Evolutionary conservation across 116 monocot species (phyloP), one percentile per base, ranked within the genome.

Genomic region (Zostera marina): DNA sequence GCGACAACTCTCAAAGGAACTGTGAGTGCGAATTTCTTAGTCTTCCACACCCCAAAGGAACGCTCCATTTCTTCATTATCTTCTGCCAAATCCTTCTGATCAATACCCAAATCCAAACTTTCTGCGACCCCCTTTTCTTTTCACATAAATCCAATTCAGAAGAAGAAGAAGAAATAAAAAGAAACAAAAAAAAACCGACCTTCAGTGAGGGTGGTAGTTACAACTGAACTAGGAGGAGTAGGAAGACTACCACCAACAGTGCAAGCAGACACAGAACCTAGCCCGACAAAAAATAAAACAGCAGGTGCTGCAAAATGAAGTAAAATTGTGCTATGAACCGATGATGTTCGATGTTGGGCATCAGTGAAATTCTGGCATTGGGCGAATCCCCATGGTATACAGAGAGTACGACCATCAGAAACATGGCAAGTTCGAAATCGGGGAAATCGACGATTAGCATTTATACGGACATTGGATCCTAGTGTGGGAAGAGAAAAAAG

Each of bases 1-100:
- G 90, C 82, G 24, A 98, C 75, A 43, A 98, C 70, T 51, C 78
- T 77, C 9, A 98, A 61, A 40, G 96, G 96, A 13, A 98, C 96
- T 21, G 85, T 89, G 43, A 89, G 58, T 0, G 82, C 71, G 56
- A 76, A 98, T 5, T 72, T 89, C 73, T 86, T 98, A 8, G 76
- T 73, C 68, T 98, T 98, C 75, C 74, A 98, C 22, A 55, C 64
- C 69, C 86, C 83, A 56, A 98, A 71, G 54, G 74, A 80, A 20
- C 57, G 44, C 46, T 52, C 70, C 59, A 76, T 69, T 43, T 93
- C 88, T 58, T 76, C 73, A 58, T 83, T 78, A 32, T 68, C 75
- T 25, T 21, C 61, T 49, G 8, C 42, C 26, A 15, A 43, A 13
- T 11, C 51, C 16, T 68, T n/a, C 55, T 14, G n/a, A 55, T 55